phyloP scores from a whole-genome alignment of 163 green algal species.

The Coccomyxa subellipsoidea region DNA sequence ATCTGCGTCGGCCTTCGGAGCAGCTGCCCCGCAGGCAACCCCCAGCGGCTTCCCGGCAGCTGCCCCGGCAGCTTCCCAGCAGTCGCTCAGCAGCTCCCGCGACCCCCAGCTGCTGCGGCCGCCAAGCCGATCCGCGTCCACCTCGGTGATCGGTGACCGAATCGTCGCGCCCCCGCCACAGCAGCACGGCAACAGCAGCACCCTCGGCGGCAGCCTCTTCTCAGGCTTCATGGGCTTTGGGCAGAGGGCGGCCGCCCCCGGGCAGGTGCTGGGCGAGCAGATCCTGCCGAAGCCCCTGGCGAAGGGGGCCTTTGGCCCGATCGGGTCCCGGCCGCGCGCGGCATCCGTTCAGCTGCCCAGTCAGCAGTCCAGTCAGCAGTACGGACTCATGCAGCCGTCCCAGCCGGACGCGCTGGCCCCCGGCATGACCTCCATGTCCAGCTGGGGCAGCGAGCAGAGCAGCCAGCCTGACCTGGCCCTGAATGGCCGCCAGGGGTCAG shows the following conservation, averaged over 20 bases:
- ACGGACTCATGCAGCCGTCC: not conserved
- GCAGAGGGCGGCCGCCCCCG: not conserved
- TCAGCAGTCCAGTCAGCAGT: not conserved
- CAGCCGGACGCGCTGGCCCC: not conserved
- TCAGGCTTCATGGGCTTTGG: not conserved
- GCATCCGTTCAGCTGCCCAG: slow-evolving; percentile 1
- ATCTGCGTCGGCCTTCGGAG: not conserved
- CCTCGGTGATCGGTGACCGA: not conserved
- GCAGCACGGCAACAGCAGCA: not conserved
- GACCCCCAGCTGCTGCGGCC: not conserved
- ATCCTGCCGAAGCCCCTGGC: not conserved
- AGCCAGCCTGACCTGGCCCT: not conserved
- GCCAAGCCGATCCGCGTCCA: not conserved
- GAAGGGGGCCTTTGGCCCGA: not conserved
- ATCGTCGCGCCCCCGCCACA: not conserved
- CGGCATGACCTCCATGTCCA: not conserved
- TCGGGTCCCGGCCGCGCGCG: not conserved
- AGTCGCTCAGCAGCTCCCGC: not conserved
- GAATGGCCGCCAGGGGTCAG: not conserved
- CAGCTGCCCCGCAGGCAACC: not conserved
- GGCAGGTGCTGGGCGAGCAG: not conserved
- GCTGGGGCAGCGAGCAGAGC: not conserved
- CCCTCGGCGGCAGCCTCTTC: not conserved
- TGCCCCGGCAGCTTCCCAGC: not conserved
- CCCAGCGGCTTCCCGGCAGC: not conserved